Base-by-base conservation (phyloP, 768 basidiomycete species). In the Hirschioporus abietinus region DNA sequence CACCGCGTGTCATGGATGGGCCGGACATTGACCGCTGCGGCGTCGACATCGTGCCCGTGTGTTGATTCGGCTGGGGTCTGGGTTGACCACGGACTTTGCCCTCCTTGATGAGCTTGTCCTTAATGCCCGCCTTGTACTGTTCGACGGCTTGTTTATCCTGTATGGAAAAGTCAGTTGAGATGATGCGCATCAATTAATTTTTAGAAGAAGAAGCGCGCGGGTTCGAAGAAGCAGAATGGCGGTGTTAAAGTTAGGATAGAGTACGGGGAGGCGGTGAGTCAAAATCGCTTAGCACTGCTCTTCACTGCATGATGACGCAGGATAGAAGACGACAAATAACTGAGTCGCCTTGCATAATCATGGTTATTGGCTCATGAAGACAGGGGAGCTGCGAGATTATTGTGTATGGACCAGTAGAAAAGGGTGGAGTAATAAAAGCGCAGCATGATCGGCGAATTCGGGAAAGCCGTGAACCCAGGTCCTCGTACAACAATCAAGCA, bases 21-120 rank as follows among this genome's bases (percentile, higher is more conserved):
- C 42, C 42, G 3, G 42, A 52, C 42, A 52, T 52, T 52, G 42
- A 52, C 15, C 42, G 42, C 42, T 52, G 42, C 42, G 42, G 42
- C 15, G 42, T 52, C 42, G 42, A 52, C 42, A 52, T 15, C 20
- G 42, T 52, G 12, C 15, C 12, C 10, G 65, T 35, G 24, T 66
- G 62, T 30, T 36, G 34, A 20, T 62, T 60, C 20, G n/a, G 25
- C 61, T 70, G 68, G 6, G 88, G 78, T 24, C 90, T 87, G 17
- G 91, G 92, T 73, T 92, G 91, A 58, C 92, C 92, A 35, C 92
- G 88, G 70, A 93, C 92, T 73, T 92, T 85, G 68, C 91, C 91
- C 59, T 87, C 87, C 68, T 86, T 82, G 58, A 89, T 88, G 65
- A 93, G 82, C 73, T 92, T 89, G 35, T 88, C 85, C 76, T 93